Conservation (phyloP, 2,329 filamentous ascomycete species). For the Magnaporthiopsis incrustans region DNA sequence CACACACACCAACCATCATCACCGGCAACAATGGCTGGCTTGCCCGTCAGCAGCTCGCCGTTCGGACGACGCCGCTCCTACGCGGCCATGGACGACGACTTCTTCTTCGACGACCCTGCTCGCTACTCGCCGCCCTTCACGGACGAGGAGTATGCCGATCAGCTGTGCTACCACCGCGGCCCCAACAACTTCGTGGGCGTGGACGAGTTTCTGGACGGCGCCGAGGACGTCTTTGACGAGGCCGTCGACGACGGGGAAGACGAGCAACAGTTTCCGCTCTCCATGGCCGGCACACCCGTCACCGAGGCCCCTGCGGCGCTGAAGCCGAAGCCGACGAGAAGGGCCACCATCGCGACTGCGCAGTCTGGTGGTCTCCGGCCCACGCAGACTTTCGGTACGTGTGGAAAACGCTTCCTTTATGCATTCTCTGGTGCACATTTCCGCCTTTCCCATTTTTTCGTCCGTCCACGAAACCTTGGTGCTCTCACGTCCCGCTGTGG, state of each 20-base stretch:
- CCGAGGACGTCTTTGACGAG: not conserved
- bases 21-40: not conserved
- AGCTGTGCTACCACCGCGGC: not conserved
- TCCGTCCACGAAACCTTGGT: not conserved
- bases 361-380: not conserved
- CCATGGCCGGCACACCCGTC: conserved; percentile 3
- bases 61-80: not conserved
- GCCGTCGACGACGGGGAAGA: not conserved
- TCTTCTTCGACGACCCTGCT: not conserved
- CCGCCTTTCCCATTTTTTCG: not conserved
- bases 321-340: conserved; percentile 13
- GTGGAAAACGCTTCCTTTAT: not conserved
- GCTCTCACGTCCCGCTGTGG: no score
- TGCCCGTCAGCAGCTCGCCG: not conserved
- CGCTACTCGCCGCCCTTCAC: not conserved
- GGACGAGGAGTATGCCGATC: not conserved
- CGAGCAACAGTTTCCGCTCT: not conserved
- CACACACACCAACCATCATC: not conserved
- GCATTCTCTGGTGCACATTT: not conserved
- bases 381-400: not conserved
- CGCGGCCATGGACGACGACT: not conserved
- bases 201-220: not conserved
- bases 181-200: not conserved
- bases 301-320: conserved; percentile 30
- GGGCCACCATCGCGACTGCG: not conserved